These are phyloP conservation scores for Nemania sp. DNA, from an alignment of 2,329 filamentous ascomycete species.

Conservation along the genomic window DNA sequence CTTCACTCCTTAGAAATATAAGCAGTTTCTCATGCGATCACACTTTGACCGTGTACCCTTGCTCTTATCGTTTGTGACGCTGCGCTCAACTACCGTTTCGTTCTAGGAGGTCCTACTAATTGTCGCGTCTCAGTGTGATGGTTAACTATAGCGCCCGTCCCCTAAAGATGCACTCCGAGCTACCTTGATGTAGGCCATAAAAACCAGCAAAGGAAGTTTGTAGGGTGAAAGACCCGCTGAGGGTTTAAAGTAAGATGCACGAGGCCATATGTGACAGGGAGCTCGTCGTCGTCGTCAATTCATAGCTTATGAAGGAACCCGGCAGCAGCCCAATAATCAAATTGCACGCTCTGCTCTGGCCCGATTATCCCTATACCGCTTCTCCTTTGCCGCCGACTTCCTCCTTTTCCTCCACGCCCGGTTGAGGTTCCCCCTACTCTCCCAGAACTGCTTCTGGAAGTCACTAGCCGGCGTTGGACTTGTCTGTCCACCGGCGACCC, in stretches of 20 bases:
- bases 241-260: too few species aligned
- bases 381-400: conserved; percentile 67
- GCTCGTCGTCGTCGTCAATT: conserved; percentile 12
- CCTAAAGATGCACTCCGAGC: too few species aligned
- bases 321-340: conserved; percentile 22
- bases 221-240: too few species aligned
- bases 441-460: conserved; percentile 71
- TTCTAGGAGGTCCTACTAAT: background rate
- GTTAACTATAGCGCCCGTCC: too few species aligned
- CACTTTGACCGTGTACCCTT: background rate
- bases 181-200: too few species aligned
- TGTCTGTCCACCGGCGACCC: conserved; percentile 10
- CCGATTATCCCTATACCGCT: conserved; percentile 68
- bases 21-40: conserved; percentile 16
- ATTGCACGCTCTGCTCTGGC: conserved; percentile 53
- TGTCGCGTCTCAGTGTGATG: background rate
- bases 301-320: background rate
- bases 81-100: background rate
- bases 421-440: conserved; percentile 67
- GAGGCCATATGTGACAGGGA: background rate
- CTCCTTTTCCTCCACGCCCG: conserved; percentile 68
- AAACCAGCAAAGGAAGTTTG: too few species aligned
- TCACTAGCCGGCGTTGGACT: conserved; percentile 45
- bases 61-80: background rate
- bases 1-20: conserved; percentile 27